Base-by-base conservation (phyloP, 768 basidiomycete genomes). In the Coprinopsis strossmayeri region DNA sequence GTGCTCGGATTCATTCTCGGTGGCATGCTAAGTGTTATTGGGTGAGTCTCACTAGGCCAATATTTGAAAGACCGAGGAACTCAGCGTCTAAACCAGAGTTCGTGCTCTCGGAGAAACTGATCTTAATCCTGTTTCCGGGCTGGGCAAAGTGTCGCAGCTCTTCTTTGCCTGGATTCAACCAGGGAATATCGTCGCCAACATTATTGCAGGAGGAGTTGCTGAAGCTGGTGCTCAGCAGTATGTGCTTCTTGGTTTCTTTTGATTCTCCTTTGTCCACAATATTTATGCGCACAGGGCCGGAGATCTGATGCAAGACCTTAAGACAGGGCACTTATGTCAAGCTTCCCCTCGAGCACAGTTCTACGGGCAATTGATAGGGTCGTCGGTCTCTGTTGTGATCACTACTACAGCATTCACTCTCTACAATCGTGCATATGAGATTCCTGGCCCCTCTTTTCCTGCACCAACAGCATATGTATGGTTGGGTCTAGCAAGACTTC, bases 241-340 rank as follows among this genome's bases (percentile, higher is more conserved):
- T 5, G 82, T 51, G 15, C 37, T 46, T 7, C 17, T 27, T 23
- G 5, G 25, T 9, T 24, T 23, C 39, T 47, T 30, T 21, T 42
- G 2, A 2, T 13, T 17, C 46, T n/a, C 18, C 28, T 5, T 21
- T 21, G 28, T 41, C 46, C 12, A 28, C 15, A 20, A 12, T 43
- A 7, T 51, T 32, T 49, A 44, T 21, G 25, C 10, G 25, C 45
- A 5, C 54, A 93, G 90, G 64, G 92, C 94, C 5, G 95, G 93
- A 13, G 95, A 98, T 61, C 79, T 97, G 7, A 97, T 98, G 95
- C 95, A 98, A 69, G 95, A 98, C 65, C 71, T 98, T 51, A 98
- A 98, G 69, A 96, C 95, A 2, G 95, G 95, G 0, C 91, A 96
- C 64, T 70, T 98, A n/a, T 78, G 91, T 47, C 78, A 76, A 54